Evolutionary conservation across 2,329 filamentous ascomycete genomes (phyloP), one percentile per base, ranked within the genome.

Genomic region (Aspergillus pseudonomiae): DNA sequence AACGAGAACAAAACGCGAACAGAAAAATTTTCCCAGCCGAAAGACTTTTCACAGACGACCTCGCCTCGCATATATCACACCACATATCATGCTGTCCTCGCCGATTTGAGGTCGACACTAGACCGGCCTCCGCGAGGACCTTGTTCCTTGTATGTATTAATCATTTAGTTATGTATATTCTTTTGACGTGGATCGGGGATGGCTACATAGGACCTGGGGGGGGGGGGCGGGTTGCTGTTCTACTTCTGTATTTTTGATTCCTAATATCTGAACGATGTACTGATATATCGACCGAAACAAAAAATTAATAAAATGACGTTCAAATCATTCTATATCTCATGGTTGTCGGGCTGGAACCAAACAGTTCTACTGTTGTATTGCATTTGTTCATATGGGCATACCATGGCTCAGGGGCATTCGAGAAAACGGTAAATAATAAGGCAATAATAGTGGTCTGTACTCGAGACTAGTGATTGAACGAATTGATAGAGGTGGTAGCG

Each of bases 71-170:
- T 54, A 14, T 19, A 30, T 52, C 48, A 30, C 28, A 10, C 30
- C 24, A 7, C 14, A n/a, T 7, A 36, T 24, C 52, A 36, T n/a
- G 21, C 32, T 30, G 32, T 54, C 32, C 30, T 54, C 52, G 32
- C 30, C 21, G 16, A 19, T 30, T 6, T 16, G 45, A 26, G 39
- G 16, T 48, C 14, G 45, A 48, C 14, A 12, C 6, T 16, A 6
- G 28, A 34, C 10, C 30, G 48, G 21, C 48, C 28, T 21, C 26
- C 3, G 19, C 48, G 48, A 55, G 32, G 24, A 28, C 32, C 21
- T 26, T 55, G 32, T 55, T 55, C 32, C 52, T 55, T 55, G 52
- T 55, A 55, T 55, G 19, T 55, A 55, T 55, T 55, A 39, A 28
- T 26, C n/a, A 54, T 39, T 54, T 4, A 26, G 52, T 39, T 55